Conservation (phyloP, 306 rosid species). For the Argentina anserina region DNA sequence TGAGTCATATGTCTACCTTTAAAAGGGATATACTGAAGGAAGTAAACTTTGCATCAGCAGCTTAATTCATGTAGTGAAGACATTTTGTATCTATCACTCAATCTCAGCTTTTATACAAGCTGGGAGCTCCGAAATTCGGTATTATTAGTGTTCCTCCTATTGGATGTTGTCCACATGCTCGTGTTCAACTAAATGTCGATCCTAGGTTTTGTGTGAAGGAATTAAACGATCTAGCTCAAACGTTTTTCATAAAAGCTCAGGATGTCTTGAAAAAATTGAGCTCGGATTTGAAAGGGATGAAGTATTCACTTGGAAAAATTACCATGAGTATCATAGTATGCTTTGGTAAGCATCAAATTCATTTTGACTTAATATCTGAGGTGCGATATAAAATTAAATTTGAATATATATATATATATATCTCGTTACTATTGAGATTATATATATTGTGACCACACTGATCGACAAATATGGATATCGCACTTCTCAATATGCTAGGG, state of each 20-base stretch:
- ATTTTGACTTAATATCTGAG: background rate
- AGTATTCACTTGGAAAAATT: conserved; percentile 15
- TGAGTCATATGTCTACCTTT: conserved; percentile 9
- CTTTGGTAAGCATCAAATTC: conserved; percentile 7
- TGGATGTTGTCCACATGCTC: conserved; percentile 42
- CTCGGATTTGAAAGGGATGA: background rate
- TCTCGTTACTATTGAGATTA: no score
- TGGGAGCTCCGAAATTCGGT: conserved; percentile 56
- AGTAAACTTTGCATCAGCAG: conserved; percentile 51
- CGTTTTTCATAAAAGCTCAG: background rate
- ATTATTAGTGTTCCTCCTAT: conserved; percentile 38
- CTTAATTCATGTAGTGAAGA: background rate
- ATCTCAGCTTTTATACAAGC: conserved; percentile 31
- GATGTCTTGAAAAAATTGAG: background rate
- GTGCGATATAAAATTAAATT: background rate
- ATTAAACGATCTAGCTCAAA: conserved; percentile 30
- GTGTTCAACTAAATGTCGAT: background rate
- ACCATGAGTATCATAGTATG: conserved; percentile 1
- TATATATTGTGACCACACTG: no score
- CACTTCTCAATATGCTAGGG: conserved; percentile 3
- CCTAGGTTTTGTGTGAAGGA: conserved; percentile 12
- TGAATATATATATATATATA: no score
- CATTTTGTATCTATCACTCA: background rate
- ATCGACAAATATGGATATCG: background rate
- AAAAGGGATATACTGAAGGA: conserved; percentile 31